Conservation (phyloP, 2,329 filamentous ascomycete genomes). For the Beauveria asiatica region DNA sequence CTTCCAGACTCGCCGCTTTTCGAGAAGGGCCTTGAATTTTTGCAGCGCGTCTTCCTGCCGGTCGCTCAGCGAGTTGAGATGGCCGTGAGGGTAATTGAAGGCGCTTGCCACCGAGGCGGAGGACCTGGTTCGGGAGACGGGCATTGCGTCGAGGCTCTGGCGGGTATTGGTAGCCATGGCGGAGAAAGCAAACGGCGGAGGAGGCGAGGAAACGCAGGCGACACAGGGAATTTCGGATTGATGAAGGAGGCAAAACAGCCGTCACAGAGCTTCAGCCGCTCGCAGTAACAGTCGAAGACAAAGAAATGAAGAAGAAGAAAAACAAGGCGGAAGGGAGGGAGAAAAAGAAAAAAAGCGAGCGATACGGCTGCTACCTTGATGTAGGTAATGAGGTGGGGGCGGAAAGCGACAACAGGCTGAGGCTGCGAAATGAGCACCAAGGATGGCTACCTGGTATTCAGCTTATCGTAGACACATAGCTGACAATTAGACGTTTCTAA, state of each 20-base stretch:
- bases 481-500: not conserved
- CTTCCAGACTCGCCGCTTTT: slow-evolving; percentile 56
- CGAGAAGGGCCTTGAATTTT: slow-evolving; percentile 62
- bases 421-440: not conserved
- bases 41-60: slow-evolving; percentile 59
- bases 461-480: no score
- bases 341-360: not conserved
- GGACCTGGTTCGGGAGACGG: slow-evolving; percentile 9
- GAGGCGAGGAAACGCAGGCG: not conserved
- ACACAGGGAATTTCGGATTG: not conserved
- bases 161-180: not conserved
- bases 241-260: not conserved
- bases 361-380: not conserved
- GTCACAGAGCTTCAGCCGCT: not conserved
- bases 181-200: not conserved
- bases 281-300: not conserved
- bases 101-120: slow-evolving; percentile 25
- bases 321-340: not conserved
- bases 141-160: slow-evolving; percentile 4
- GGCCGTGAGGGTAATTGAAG: slow-evolving; percentile 62
- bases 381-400: not conserved
- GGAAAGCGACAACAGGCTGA: not conserved
- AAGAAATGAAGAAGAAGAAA: not conserved
- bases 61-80: slow-evolving; percentile 66
- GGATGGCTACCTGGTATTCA: not conserved